Conservation (phyloP, 106 monocot genomes). For the Dendrobium chrysotoxum region DNA sequence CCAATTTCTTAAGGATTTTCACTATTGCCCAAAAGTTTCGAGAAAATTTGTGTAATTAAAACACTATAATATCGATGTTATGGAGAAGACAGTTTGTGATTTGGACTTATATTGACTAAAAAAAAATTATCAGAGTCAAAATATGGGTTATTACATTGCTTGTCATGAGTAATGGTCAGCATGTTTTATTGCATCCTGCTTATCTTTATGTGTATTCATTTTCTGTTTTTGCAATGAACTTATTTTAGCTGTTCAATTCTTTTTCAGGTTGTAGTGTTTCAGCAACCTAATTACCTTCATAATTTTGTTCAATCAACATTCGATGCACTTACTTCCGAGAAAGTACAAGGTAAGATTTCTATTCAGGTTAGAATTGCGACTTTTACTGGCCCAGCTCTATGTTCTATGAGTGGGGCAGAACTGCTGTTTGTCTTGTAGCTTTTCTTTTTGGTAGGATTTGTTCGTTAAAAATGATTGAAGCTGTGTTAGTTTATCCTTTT, state of each 20-base stretch:
- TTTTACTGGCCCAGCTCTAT: background rate
- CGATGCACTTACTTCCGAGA: constrained; percentile 51
- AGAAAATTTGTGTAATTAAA: no score
- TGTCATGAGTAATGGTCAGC: background rate
- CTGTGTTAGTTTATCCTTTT: background rate
- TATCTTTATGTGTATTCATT: background rate
- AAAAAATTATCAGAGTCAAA: no score
- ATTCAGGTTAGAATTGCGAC: background rate
- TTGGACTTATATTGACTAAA: no score
- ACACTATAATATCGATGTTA: no score
- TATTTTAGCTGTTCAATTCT: background rate
- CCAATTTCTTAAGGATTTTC: no score
- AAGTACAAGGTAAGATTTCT: constrained; percentile 50
- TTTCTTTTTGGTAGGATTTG: background rate
- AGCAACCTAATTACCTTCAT: constrained; percentile 64
- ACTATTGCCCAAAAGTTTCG: no score
- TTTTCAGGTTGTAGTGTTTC: constrained; percentile 64
- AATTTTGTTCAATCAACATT: constrained; percentile 85
- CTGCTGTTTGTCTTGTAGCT: background rate
- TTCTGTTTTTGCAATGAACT: background rate
- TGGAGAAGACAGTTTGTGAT: no score
- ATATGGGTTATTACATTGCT: no score
- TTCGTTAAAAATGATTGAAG: background rate
- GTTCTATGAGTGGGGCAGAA: background rate
- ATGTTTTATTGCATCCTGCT: background rate